These are phyloP conservation scores for Elsinoe batatas DNA, from an alignment of 2,329 filamentous ascomycete species.

Conservation along the genomic window DNA sequence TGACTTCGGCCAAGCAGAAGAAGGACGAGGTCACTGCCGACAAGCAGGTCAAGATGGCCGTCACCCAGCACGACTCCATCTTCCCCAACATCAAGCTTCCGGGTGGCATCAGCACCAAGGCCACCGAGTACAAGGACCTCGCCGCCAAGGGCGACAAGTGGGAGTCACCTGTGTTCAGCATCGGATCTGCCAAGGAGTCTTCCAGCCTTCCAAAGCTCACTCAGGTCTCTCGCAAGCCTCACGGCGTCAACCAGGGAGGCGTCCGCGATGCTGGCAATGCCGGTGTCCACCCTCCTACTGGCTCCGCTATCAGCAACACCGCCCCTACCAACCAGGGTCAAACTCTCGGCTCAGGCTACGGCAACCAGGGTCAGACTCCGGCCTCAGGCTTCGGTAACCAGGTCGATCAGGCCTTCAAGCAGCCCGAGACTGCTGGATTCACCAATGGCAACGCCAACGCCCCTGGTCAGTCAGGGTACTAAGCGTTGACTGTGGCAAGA, in stretches of 20 bases:
- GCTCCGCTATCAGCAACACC: neutral
- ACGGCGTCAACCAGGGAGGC: constrained; percentile 34
- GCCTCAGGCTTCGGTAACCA: constrained; percentile 4
- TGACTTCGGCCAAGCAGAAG: constrained; percentile 70
- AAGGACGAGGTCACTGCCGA: constrained; percentile 50
- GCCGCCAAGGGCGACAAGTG: constrained; percentile 82
- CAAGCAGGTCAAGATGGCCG: constrained; percentile 70
- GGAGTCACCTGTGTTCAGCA: constrained; percentile 88
- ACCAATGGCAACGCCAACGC: neutral
- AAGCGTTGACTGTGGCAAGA: neutral
- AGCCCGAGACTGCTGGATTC: neutral
- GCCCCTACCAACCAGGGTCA: neutral
- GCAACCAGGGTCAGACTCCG: neutral
- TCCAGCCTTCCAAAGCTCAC: constrained; percentile 54
- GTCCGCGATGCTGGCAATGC: constrained; percentile 21
- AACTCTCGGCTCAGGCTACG: neutral
- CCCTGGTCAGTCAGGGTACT: neutral
- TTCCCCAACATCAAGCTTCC: constrained; percentile 83
- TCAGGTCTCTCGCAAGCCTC: constrained; percentile 50
- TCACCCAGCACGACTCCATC: constrained; percentile 81
- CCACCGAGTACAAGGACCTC: constrained; percentile 83
- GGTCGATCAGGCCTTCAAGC: constrained; percentile 12
- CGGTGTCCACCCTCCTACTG: neutral
- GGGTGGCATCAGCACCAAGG: constrained; percentile 83
- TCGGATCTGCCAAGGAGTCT: constrained; percentile 67